These are phyloP conservation scores for Cyathus striatus DNA, from an alignment of 768 basidiomycete species.

Conservation along the genomic window DNA sequence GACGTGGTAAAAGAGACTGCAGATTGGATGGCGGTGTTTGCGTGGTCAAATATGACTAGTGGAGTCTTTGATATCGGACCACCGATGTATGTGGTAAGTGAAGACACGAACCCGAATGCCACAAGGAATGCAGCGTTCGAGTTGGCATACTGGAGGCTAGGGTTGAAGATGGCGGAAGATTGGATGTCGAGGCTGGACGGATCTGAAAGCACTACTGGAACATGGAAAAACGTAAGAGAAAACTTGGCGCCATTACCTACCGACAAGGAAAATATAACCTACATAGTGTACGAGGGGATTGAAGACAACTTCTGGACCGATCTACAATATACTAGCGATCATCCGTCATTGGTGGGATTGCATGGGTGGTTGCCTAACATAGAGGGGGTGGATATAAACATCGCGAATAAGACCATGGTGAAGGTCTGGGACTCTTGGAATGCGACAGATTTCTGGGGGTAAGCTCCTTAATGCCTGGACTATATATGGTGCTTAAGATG, in stretches of 20 bases:
- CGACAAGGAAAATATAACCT: conserved; percentile 44
- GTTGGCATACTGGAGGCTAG: conserved; percentile 53
- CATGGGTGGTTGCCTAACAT: conserved; percentile 56
- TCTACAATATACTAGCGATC: conserved; percentile 47
- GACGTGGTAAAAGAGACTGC: conserved; percentile 47
- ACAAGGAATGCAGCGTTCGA: conserved; percentile 56
- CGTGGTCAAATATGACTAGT: conserved; percentile 44
- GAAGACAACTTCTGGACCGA: conserved; percentile 47
- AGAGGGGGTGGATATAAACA: conserved; percentile 37
- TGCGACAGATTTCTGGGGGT: conserved; percentile 50
- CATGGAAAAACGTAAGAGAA: conserved; percentile 39
- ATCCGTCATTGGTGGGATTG: conserved; percentile 51
- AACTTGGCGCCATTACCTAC: conserved; percentile 47
- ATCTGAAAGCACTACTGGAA: conserved; percentile 30
- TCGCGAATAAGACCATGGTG: conserved; percentile 43
- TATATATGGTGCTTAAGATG: not conserved
- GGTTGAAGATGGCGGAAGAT: conserved; percentile 39
- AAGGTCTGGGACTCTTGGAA: conserved; percentile 55
- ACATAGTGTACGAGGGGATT: conserved; percentile 53
- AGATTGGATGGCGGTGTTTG: conserved; percentile 56
- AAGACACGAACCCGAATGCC: conserved; percentile 50
- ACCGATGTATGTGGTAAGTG: conserved; percentile 52
- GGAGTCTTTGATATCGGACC: conserved; percentile 51
- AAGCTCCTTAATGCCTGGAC: conserved; percentile 9
- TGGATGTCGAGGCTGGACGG: conserved; percentile 43